Percentiles rank a stretch among this genome's conserved stretches.
phyloP scores from a whole-genome alignment of 2,329 filamentous ascomycete species.

The Pseudogymnoascus sp. region DNA sequence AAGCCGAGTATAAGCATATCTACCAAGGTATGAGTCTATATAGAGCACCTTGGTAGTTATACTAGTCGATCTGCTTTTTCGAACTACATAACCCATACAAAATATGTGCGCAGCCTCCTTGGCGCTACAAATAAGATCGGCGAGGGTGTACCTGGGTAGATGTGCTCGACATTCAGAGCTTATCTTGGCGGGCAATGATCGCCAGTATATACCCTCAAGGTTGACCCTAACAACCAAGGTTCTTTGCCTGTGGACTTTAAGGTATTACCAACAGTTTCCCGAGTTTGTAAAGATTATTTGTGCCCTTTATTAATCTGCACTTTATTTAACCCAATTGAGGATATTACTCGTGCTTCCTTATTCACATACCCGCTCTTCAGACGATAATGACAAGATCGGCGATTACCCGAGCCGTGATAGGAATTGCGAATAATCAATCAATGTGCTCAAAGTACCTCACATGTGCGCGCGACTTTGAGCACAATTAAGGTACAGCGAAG shows the following conservation, averaged over 20 bases:
- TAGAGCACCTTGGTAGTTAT: conserved; percentile 3
- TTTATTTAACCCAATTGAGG: not conserved
- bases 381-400: not conserved
- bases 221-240: not conserved
- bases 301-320: not conserved
- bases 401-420: not conserved
- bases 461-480: conserved; percentile 4
- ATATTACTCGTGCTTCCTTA: not conserved
- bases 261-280: not conserved
- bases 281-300: not conserved
- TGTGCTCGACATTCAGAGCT: not conserved
- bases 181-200: not conserved
- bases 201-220: not conserved
- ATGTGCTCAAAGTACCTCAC: conserved; percentile 7
- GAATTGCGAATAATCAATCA: conserved; percentile 6
- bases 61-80: not conserved
- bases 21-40: not conserved
- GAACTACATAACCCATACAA: not conserved
- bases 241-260: not conserved
- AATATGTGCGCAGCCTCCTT: not conserved
- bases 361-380: not conserved
- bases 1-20: not conserved
- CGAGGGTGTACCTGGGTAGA: not conserved
- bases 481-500: not conserved
- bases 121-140: not conserved